Conservation (phyloP, 2,329 filamentous ascomycete species). For the Dissoconium aciculare region DNA sequence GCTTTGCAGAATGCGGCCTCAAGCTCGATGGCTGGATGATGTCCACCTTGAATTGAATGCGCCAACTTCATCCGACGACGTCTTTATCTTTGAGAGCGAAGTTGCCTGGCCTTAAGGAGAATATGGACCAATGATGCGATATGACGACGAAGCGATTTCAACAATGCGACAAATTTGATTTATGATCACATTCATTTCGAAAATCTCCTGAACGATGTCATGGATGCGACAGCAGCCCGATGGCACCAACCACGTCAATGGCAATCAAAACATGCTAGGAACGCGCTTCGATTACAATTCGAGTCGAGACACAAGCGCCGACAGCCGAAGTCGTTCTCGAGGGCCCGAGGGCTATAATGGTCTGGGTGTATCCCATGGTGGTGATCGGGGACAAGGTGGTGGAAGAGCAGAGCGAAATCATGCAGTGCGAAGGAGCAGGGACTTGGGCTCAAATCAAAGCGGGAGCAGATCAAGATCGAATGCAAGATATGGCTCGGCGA, state of each 20-base stretch:
- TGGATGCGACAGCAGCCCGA: constrained; percentile 13
- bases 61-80: no score
- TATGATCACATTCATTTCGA: no score
- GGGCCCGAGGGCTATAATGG: constrained; percentile 29
- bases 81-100: no score
- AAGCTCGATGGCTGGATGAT: no score
- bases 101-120: no score
- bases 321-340: constrained; percentile 23
- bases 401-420: constrained; percentile 30
- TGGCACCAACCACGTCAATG: constrained; percentile 24
- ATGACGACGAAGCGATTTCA: no score
- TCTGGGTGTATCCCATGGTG: constrained; percentile 14
- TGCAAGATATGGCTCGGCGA: constrained; percentile 24
- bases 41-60: no score
- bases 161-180: no score
- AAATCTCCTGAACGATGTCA: constrained; percentile 12
- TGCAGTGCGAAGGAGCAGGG: constrained; percentile 29
- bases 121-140: no score
- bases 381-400: constrained; percentile 14
- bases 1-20: no score
- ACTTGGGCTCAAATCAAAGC: constrained; percentile 21
- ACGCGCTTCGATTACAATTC: constrained; percentile 23
- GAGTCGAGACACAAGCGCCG: constrained; percentile 23
- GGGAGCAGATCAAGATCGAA: constrained; percentile 20
- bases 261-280: constrained; percentile 21